phyloP scores from a whole-genome alignment of 768 basidiomycete genomes.

The Termitomyces sp. region DNA sequence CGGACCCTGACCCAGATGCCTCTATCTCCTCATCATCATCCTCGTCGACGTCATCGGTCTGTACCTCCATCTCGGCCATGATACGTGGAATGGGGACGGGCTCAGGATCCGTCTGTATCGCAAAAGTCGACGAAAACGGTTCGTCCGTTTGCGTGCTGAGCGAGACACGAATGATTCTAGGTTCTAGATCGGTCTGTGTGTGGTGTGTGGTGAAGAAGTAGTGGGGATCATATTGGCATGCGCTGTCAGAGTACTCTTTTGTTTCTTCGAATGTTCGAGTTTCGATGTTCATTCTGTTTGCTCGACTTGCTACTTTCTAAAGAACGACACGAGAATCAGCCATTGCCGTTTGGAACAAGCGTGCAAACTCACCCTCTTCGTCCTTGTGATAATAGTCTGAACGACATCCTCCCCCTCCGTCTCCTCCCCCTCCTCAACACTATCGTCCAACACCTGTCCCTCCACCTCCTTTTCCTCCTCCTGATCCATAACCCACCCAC shows the following conservation, averaged over 20 bases:
- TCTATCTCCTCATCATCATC: neutral
- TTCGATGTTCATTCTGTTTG: conserved; percentile 39
- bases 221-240: conserved; percentile 61
- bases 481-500: conserved; percentile 31
- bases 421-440: conserved; percentile 39
- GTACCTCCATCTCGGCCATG: conserved; percentile 53
- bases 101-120: conserved; percentile 27
- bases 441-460: conserved; percentile 25
- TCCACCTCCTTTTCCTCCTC: conserved; percentile 32
- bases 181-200: conserved; percentile 61
- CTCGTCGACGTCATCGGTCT: conserved; percentile 47
- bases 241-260: conserved; percentile 73
- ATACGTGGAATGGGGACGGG: conserved; percentile 29
- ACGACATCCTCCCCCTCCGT: conserved; percentile 72
- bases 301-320: conserved; percentile 65
- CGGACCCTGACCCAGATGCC: conserved; percentile 18
- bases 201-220: conserved; percentile 40
- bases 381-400: conserved; percentile 86
- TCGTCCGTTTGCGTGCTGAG: conserved; percentile 57
- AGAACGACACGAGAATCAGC: conserved; percentile 5
- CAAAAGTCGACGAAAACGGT: conserved; percentile 17
- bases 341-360: conserved; percentile 5
- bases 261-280: conserved; percentile 48
- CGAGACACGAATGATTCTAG: conserved; percentile 37
- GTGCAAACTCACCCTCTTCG: conserved; percentile 51